Base-by-base conservation (phyloP, 352 stramenopile species). In the Phytophthora hybrid region DNA sequence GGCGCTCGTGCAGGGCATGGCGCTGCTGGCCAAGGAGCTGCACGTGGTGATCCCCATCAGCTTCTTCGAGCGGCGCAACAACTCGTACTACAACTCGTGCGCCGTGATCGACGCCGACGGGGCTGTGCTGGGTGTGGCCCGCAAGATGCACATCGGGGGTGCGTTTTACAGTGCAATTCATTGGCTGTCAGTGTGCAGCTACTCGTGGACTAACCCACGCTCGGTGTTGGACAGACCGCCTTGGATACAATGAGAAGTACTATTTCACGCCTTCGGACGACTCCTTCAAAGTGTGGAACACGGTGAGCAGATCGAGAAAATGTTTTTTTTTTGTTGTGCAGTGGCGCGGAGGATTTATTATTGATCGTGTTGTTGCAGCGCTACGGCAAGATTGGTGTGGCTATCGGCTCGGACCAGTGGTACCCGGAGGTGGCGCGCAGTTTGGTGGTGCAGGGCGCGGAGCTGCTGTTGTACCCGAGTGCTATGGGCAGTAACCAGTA, bases 11-110 rank as follows among this genome's bases (percentile, higher is more conserved):
- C 85, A 95, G 65, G 88, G 86, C 39, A 97, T 98, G 85, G 86
- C 92, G 55, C 69, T 92, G 53, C 74, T 98, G 32, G 93, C 93
- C 37, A 95, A 97, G 79, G 93, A 98, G 74, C 79, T 98, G 32
- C 82, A 85, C 34, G 93, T 98, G 53, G 93, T 98, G 8, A 89
- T 98, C 66, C 93, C 93, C 41, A 93, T 98, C 66, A 97, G 89
- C 71, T 98, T 98, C 80, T 98, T 98, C 65, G 93, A 98, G 78
- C 79, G 90, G 11, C 86, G 89, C 77, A 84, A 87, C 63, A 96
- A 97, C 77, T 96, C 92, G 67, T 98, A 95, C 82, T 98, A 98
- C 87, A 98, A 98, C 74, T 97, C 92, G 32, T 93, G 93, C 44
- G 93, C 93, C 3, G 73, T 98, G 34, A 97, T 98, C 71, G 93